Evolutionary conservation across 2,329 filamentous ascomycete genomes (phyloP).

Genomic region (Colletotrichum coccodes): DNA sequence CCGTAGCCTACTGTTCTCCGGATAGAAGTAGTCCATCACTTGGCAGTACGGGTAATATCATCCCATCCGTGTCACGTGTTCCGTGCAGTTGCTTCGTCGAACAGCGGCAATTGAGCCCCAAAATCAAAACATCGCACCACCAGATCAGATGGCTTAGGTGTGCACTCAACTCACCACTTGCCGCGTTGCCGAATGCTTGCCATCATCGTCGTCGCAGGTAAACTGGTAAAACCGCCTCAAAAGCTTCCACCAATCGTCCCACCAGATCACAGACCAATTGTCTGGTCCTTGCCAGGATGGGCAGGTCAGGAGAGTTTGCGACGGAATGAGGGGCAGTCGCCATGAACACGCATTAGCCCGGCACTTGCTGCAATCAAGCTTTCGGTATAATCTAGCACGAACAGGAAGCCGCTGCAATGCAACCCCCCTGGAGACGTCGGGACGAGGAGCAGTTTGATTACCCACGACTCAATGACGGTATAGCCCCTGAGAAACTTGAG

Average conservation of each 20-base stretch:
- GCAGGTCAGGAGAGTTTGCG: neutral
- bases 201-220: neutral
- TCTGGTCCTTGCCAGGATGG: neutral
- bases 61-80: neutral
- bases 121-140: neutral
- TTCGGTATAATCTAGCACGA: neutral
- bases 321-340: constrained; percentile 4
- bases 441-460: neutral
- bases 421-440: neutral
- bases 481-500: too few relatives aligned
- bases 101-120: neutral
- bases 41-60: neutral
- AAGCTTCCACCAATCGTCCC: neutral
- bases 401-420: neutral
- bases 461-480: neutral
- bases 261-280: neutral
- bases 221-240: neutral
- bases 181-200: neutral
- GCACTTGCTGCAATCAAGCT: neutral
- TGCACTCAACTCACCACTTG: neutral
- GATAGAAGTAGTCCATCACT: too few relatives aligned
- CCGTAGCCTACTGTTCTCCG: too few relatives aligned
- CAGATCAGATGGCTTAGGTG: neutral
- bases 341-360: neutral
- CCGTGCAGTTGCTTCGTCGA: neutral